phyloP scores from a whole-genome alignment of 805 yeast genomes.

The Osmozyma mogii region DNA sequence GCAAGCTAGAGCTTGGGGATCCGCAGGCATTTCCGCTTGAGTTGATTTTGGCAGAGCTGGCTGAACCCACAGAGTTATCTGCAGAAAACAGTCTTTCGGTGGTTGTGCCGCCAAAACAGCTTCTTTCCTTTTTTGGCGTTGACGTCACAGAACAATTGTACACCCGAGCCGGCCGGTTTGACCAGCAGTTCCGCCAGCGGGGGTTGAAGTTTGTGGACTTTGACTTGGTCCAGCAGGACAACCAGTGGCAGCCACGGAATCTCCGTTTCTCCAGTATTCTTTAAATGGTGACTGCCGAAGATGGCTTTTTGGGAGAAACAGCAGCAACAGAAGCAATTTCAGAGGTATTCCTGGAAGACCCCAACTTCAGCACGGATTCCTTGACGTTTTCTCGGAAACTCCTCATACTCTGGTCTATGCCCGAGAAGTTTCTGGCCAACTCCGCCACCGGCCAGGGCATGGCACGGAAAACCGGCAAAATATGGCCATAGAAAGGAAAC shows the following conservation, averaged over 20 bases:
- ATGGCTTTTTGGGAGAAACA: slow-evolving; percentile 6
- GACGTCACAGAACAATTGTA: slow-evolving; percentile 12
- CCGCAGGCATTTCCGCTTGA: slow-evolving; percentile 20
- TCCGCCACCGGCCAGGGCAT: slow-evolving; percentile 65
- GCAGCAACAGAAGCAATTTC: background rate
- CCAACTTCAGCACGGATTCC: slow-evolving; percentile 1
- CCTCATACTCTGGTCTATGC: slow-evolving; percentile 45
- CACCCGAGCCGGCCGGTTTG: slow-evolving; percentile 5
- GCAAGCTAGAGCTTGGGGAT: slow-evolving; percentile 11
- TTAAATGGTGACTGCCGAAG: slow-evolving; percentile 3
- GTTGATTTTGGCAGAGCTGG: slow-evolving; percentile 14
- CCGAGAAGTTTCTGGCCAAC: slow-evolving; percentile 48
- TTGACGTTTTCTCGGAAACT: slow-evolving; percentile 1
- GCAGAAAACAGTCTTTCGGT: slow-evolving; percentile 4
- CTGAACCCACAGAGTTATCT: slow-evolving; percentile 1
- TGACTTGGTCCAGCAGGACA: no score
- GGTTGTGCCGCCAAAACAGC: slow-evolving; percentile 4
- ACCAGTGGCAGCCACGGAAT: no score
- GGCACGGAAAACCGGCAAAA: slow-evolving; percentile 63
- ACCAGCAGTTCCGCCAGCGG: slow-evolving; percentile 4
- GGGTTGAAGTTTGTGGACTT: slow-evolving; percentile 2
- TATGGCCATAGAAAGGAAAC: slow-evolving; percentile 68
- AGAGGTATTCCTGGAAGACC: slow-evolving; percentile 1
- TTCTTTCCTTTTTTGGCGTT: slow-evolving; percentile 9
- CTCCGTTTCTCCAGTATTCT: no score